Evolutionary conservation across 169 alveolate genomes (phyloP), one percentile per base, ranked within the genome.

Genomic region (Plasmodium gonderi): DNA sequence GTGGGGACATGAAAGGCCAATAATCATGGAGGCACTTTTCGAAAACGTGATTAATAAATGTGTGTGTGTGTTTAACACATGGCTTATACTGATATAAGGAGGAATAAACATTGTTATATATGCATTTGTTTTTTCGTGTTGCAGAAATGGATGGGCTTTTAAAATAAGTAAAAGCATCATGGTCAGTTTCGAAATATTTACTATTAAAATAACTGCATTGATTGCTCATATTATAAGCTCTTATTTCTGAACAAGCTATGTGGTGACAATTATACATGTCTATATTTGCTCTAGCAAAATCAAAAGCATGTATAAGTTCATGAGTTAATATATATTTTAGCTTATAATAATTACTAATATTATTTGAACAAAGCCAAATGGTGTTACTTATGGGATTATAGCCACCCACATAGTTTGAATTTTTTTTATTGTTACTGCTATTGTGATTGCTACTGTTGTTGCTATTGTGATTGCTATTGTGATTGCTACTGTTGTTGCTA

Each of bases 221-320:
- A 42, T 90, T 93, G 67, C 96, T 93, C 80, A 95, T 82, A 77
- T 95, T 93, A 44, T 81, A 81, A 17, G 97, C 97, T 64, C 97
- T 79, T 64, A 95, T 93, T 82, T 95, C 97, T 29, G 97, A 91
- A 77, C 97, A 95, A 60, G 97, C 97, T 31, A 95, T 80, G 26
- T 95, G 97, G 17, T 92, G 90, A 69, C 96, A 91, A 75, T 91
- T 93, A 38, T 79, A 91, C 68, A 93, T 83, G 78, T 91, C 94
- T 42, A 95, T 80, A 36, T 95, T 80, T 33, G 97, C 94, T 64
- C 97, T 92, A 51, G 97, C 96, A 81, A 95, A 95, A 81, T 95
- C 97, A 77, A 95, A 95, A 38, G 97, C 97, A 64, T 95, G 97
- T 12, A 95, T 90, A 65, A 95, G 94, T 87, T 95, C 96, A 79